phyloP scores from a whole-genome alignment of 768 basidiomycete genomes.

The Termitomyces sp. region DNA sequence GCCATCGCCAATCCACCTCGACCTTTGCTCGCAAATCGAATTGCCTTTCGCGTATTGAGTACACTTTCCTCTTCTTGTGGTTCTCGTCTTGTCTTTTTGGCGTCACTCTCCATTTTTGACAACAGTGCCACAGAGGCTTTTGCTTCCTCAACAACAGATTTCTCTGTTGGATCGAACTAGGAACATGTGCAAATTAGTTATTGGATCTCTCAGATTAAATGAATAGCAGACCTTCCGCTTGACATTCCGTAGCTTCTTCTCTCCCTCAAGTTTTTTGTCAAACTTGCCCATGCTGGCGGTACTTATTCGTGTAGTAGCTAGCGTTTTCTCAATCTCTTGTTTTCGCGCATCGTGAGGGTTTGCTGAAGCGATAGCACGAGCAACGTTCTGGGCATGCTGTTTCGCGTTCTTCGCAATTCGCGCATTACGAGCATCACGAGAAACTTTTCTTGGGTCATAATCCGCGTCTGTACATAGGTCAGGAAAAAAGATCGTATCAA shows the following conservation, averaged over 20 bases:
- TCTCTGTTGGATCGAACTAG: constrained; percentile 84
- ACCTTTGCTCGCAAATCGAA: constrained; percentile 69
- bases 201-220: not conserved
- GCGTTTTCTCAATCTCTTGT: constrained; percentile 65
- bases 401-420: constrained; percentile 81
- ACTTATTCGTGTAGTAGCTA: constrained; percentile 72
- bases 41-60: constrained; percentile 86
- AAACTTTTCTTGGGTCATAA: constrained; percentile 71
- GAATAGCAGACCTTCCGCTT: constrained; percentile 80
- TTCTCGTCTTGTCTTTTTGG: constrained; percentile 54
- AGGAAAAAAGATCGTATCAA: not conserved
- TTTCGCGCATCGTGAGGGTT: constrained; percentile 49
- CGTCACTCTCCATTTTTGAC: constrained; percentile 66
- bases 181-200: not conserved
- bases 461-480: constrained; percentile 53
- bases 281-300: constrained; percentile 97
- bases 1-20: constrained; percentile 57
- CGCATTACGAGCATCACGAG: constrained; percentile 74
- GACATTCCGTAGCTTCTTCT: constrained; percentile 80
- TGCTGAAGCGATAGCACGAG: constrained; percentile 38
- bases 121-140: constrained; percentile 71
- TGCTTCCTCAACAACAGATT: constrained; percentile 60
- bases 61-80: constrained; percentile 45
- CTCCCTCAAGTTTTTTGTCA: constrained; percentile 85
- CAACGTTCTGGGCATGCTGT: constrained; percentile 67